Conservation (phyloP, 257 asterid genomes). For the Striga asiatica region DNA sequence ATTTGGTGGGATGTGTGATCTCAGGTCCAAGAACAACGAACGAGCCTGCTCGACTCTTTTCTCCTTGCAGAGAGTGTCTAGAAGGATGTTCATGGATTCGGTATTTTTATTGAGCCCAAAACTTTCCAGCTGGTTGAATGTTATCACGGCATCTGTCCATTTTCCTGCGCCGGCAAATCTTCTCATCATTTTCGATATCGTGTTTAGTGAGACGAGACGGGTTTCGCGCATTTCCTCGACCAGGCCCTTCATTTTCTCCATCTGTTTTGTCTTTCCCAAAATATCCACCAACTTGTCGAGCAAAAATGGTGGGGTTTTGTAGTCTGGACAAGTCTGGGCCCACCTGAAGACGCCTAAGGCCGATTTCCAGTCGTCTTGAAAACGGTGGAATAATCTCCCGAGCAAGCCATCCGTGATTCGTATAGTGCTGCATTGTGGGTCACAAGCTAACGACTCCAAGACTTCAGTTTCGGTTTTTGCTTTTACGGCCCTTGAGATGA, state of each 20-base stretch:
- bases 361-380: conserved; percentile 59
- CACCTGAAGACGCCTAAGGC: conserved; percentile 63
- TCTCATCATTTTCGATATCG: conserved; percentile 67
- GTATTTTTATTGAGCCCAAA: conserved; percentile 48
- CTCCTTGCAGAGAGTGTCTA: conserved; percentile 65
- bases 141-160: conserved; percentile 61
- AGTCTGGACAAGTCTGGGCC: conserved; percentile 42
- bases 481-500: conserved; percentile 30
- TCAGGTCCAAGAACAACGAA: conserved; percentile 38
- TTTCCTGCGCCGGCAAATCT: conserved; percentile 68
- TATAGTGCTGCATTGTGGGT: conserved; percentile 28
- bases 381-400: conserved; percentile 45
- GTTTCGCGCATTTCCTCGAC: conserved; percentile 39
- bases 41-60: conserved; percentile 52
- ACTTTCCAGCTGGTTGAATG: conserved; percentile 43
- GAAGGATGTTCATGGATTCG: conserved; percentile 60
- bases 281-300: conserved; percentile 67
- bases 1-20: conserved; percentile 49
- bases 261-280: conserved; percentile 58
- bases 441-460: conserved; percentile 30
- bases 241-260: conserved; percentile 48
- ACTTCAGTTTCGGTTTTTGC: conserved; percentile 30
- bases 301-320: conserved; percentile 38
- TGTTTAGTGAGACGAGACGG: conserved; percentile 33
- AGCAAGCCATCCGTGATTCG: conserved; percentile 36